Evolutionary conservation across 1,284 basidiomycete species (phyloP).

Genomic region (Microbotryomycetes sp.): DNA sequence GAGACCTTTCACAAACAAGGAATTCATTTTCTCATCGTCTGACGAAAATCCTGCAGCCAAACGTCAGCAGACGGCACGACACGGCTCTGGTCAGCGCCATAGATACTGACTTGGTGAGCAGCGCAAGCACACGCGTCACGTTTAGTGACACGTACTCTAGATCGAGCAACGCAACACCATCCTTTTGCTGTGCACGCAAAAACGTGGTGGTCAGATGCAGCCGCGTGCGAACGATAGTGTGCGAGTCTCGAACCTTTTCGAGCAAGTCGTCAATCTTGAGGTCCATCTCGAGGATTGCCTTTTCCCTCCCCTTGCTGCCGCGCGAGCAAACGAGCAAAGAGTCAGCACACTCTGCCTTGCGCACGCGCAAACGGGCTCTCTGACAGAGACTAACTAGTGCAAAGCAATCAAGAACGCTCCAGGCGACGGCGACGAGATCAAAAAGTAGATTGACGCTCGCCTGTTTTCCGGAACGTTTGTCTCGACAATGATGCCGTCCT

Average conservation of each 20-base stretch:
- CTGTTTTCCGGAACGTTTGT: conserved; percentile 97
- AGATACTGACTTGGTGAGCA: conserved; percentile 42
- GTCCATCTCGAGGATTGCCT: conserved; percentile 98
- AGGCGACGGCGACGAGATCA: conserved; percentile 85
- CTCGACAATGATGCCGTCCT: conserved; percentile 98
- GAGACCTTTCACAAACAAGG: no score
- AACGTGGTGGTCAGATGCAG: background rate
- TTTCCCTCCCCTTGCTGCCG: conserved; percentile 57
- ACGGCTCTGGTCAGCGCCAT: background rate
- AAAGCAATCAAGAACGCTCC: conserved; percentile 98
- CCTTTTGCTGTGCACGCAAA: conserved; percentile 69
- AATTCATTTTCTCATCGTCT: background rate
- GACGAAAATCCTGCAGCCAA: background rate
- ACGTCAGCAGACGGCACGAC: background rate
- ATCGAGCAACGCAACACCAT: conserved; percentile 90
- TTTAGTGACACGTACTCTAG: conserved; percentile 97
- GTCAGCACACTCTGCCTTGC: background rate
- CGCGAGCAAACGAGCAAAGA: no score
- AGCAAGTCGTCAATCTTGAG: conserved; percentile 97
- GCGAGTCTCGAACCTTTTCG: conserved; percentile 56
- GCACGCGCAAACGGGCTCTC: background rate
- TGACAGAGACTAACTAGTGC: conserved; percentile 55
- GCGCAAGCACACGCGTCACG: conserved; percentile 82
- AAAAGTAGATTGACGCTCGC: conserved; percentile 98
- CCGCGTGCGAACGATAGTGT: conserved; percentile 16